Conservation (phyloP, 2,329 filamentous ascomycete genomes). For the Cryphonectria parasitica region DNA sequence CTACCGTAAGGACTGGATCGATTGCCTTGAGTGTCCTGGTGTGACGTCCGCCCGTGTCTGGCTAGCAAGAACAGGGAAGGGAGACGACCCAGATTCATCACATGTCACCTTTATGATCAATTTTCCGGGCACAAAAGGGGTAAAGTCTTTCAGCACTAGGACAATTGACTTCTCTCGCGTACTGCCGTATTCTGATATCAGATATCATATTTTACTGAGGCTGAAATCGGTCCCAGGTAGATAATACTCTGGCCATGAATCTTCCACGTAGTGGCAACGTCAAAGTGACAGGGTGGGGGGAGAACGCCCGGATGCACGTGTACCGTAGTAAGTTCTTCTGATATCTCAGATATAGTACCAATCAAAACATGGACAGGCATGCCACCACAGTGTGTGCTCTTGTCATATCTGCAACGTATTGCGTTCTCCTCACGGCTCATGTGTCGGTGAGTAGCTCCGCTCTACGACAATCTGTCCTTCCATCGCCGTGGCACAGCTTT, state of each 20-base stretch:
- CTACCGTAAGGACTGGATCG: neutral
- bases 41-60: no score
- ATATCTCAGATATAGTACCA: neutral
- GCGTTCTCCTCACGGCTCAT: neutral
- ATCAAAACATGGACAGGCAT: neutral
- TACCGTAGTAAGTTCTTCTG: neutral
- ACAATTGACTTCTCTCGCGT: neutral
- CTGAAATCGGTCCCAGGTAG: neutral
- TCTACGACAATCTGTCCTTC: neutral
- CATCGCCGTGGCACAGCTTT: neutral
- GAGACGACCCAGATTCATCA: no score
- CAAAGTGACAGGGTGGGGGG: no score
- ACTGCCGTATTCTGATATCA: neutral
- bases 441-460: neutral
- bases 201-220: neutral
- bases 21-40: neutral
- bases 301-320: no score
- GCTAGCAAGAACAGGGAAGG: no score
- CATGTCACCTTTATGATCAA: neutral
- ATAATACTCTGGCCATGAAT: neutral
- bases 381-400: neutral
- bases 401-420: neutral
- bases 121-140: neutral
- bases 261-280: neutral
- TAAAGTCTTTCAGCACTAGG: neutral